phyloP scores from a whole-genome alignment of 208 protist genomes.

The Crithidia mellificae region DNA sequence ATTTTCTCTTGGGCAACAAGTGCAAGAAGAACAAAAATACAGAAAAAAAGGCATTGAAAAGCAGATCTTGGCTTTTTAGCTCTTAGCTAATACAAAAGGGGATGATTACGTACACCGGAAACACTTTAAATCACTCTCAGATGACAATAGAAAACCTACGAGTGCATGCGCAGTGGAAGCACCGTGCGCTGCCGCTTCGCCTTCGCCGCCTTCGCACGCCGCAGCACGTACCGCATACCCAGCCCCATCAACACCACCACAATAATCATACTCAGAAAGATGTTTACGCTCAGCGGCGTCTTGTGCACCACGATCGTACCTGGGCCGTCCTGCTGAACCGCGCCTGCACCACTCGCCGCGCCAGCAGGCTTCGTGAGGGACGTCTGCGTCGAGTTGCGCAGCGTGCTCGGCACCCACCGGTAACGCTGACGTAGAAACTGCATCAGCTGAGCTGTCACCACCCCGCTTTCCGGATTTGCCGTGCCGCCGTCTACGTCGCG shows the following conservation, averaged over 20 bases:
- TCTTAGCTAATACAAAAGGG: too few species aligned
- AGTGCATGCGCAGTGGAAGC: constrained; percentile 23
- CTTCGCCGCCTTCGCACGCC: background rate
- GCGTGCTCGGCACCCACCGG: constrained; percentile 35
- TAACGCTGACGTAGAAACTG: constrained; percentile 36
- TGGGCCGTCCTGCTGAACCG: background rate
- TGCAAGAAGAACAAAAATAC: too few species aligned
- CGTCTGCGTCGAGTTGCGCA: constrained; percentile 5
- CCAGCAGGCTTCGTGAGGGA: background rate
- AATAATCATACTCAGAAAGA: constrained; percentile 33
- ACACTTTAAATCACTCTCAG: background rate
- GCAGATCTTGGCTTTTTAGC: too few species aligned
- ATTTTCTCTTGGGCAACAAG: too few species aligned
- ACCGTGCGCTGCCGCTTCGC: constrained; percentile 12
- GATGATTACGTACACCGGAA: too few species aligned
- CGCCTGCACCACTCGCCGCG: background rate
- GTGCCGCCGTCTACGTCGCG: background rate
- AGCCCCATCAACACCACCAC: constrained; percentile 24
- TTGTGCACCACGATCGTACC: constrained; percentile 8
- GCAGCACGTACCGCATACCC: constrained; percentile 29
- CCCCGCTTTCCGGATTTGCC: background rate
- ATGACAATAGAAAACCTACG: constrained; percentile 4
- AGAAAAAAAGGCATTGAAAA: background rate
- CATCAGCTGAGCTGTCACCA: constrained; percentile 19
- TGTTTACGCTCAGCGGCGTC: constrained; percentile 19